Base-by-base conservation (phyloP, 2,329 filamentous ascomycete species). In the Ascochyta viciae-villosae region DNA sequence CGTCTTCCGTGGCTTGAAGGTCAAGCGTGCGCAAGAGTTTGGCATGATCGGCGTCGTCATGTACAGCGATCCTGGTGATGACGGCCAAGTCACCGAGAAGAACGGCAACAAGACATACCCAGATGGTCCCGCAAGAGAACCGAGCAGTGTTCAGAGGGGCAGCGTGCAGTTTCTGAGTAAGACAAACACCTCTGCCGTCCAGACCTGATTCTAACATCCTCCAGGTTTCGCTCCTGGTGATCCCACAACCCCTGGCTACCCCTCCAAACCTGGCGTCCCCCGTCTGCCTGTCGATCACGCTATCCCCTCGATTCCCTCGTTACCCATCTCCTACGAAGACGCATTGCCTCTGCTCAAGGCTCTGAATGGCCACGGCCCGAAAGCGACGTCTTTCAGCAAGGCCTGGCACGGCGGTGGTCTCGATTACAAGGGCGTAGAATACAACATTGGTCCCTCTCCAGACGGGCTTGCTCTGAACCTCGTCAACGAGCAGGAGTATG, bases 171-270 rank as follows among this genome's bases (percentile, higher is more conserved):
- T 79, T 49, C 65, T 83, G 58, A 80, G 79, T 79, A 66, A 68
- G 75, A 61, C 6, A 15, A 4, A 16, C 7, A 26, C 15, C 4
- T 16, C 16, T 19, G n/a, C 13, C 22, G 6, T 31, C 2, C 15
- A 15, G 19, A 1, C n/a, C 13, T 27, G 8, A 15, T 59, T 29
- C 62, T 71, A 48, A 71, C 24, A 12, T 19, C 3, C 2, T 56
- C 1, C n/a, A 86, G 84, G 83, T 61, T 78, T 85, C 35, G 80
- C 81, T 41, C 85, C 86, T 19, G 87, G 86, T 50, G 87, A 98
- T 70, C 94, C 94, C 44, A 96, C 95, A 0, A 98, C 95, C 0
- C 92, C 92, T 16, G 95, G 95, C 10, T 97, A 96, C 70, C 90
- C 94, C 7, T 96, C 92, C 0, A 94, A 94, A 74, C 94, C 93